Conservation (phyloP, 495 filamentous ascomycete species). For the Penicillium cosmopolitanum region DNA sequence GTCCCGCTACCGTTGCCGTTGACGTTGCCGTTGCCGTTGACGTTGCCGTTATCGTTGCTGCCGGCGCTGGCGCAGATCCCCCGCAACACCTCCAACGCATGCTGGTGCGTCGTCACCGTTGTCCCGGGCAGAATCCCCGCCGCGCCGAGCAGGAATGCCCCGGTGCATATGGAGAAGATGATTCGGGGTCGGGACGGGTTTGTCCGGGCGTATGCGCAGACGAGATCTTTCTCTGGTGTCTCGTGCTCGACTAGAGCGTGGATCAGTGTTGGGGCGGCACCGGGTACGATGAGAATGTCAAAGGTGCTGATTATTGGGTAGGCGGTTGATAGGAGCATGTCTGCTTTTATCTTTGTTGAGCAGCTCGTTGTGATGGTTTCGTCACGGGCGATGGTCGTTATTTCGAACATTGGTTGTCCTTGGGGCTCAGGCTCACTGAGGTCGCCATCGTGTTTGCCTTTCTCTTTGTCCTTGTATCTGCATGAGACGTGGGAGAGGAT, state of each 20-base stretch:
- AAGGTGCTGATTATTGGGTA: slow-evolving; percentile 64
- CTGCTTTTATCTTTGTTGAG: slow-evolving; percentile 23
- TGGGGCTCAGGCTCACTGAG: not conserved
- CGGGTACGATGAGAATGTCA: slow-evolving; percentile 69
- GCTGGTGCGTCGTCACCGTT: slow-evolving; percentile 70
- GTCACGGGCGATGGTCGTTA: slow-evolving; percentile 31
- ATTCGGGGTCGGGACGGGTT: slow-evolving; percentile 44
- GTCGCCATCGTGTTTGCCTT: no score
- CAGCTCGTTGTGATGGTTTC: slow-evolving; percentile 28
- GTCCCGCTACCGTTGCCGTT: slow-evolving; percentile 12
- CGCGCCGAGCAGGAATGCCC: slow-evolving; percentile 68
- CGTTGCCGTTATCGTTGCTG: slow-evolving; percentile 13
- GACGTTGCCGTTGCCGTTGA: no score
- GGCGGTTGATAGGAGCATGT: slow-evolving; percentile 53
- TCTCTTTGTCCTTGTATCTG: not conserved
- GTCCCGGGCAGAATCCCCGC: slow-evolving; percentile 70
- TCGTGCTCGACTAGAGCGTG: slow-evolving; percentile 11
- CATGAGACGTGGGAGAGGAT: slow-evolving; percentile 33
- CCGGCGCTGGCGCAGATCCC: slow-evolving; percentile 46
- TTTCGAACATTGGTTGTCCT: slow-evolving; percentile 24
- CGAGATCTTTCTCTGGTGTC: slow-evolving; percentile 18
- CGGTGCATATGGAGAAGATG: slow-evolving; percentile 75
- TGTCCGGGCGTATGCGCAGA: slow-evolving; percentile 21
- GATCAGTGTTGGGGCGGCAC: slow-evolving; percentile 28
- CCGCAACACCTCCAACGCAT: slow-evolving; percentile 67